Conservation (phyloP, 2,329 filamentous ascomycete genomes). For the Colletotrichum camelliae region DNA sequence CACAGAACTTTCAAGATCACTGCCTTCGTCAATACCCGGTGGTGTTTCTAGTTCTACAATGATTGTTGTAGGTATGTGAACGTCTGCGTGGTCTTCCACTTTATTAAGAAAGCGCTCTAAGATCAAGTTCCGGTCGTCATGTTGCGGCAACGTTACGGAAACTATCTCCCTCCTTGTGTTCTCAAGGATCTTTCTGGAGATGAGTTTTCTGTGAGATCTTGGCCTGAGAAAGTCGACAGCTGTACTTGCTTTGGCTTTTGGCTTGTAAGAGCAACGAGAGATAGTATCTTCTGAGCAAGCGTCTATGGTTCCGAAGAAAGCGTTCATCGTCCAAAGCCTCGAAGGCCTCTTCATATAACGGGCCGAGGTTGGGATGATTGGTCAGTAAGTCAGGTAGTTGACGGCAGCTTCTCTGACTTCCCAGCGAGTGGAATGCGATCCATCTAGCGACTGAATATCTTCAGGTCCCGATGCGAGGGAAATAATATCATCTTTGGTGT, state of each 20-base stretch:
- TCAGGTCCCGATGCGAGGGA: not conserved
- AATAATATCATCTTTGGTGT: not conserved
- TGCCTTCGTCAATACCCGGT: not conserved
- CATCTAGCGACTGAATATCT: not conserved
- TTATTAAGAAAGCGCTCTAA: not conserved
- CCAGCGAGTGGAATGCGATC: not conserved
- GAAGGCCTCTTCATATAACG: not conserved
- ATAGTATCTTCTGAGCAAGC: not conserved
- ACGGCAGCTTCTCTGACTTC: not conserved
- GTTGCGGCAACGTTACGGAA: not conserved
- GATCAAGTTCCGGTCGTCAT: not conserved
- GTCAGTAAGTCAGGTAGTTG: not conserved
- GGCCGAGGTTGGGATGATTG: rapidly evolving
- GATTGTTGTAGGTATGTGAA: not conserved
- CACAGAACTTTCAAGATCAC: not conserved
- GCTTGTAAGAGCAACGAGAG: not conserved
- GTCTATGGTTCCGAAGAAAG: not conserved
- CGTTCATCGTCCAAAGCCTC: not conserved
- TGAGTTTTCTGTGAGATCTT: not conserved
- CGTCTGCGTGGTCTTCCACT: not conserved
- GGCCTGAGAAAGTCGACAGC: not conserved
- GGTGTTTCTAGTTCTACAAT: no score
- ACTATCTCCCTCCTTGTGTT: not conserved
- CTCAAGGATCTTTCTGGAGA: not conserved
- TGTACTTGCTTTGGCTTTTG: not conserved